Conservation (phyloP, 2,329 filamentous ascomycete genomes). For the Aphanocladium album region DNA sequence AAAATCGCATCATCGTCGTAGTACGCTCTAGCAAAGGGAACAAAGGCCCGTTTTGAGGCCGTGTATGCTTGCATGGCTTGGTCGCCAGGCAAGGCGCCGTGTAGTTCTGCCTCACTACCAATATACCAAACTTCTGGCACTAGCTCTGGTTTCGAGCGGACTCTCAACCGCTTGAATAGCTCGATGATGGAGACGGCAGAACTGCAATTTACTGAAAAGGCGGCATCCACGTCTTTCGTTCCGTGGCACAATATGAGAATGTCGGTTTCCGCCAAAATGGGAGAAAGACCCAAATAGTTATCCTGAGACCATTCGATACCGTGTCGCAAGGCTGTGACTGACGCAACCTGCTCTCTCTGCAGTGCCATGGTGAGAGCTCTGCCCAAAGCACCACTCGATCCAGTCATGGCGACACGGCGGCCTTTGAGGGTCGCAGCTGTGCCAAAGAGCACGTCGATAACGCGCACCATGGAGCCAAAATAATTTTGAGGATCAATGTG, state of each 20-base stretch:
- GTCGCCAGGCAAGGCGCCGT: slow-evolving; percentile 15
- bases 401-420: slow-evolving; percentile 17
- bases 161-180: slow-evolving; percentile 4
- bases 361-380: slow-evolving; percentile 7
- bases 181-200: slow-evolving; percentile 11
- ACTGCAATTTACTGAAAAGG: slow-evolving; percentile 13
- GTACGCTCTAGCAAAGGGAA: slow-evolving; percentile 8
- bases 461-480: slow-evolving; percentile 18
- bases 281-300: slow-evolving; percentile 3
- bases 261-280: slow-evolving; percentile 12
- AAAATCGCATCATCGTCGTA: slow-evolving; percentile 13
- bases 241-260: slow-evolving; percentile 17
- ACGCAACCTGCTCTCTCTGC: slow-evolving; percentile 3
- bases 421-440: slow-evolving; percentile 15
- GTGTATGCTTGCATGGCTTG: slow-evolving; percentile 15
- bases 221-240: slow-evolving; percentile 7
- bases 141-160: background rate
- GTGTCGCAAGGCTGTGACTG: slow-evolving; percentile 6
- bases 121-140: slow-evolving; percentile 19
- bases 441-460: slow-evolving; percentile 17
- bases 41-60: slow-evolving; percentile 16
- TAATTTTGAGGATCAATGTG: slow-evolving; percentile 18
- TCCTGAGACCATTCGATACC: slow-evolving; percentile 13
- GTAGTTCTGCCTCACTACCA: slow-evolving; percentile 18
- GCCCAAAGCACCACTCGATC: slow-evolving; percentile 14